Percentiles rank a stretch among this genome's conserved stretches.
Conservation (phyloP, 257 asterid species). For the Jacaranda mimosifolia region DNA sequence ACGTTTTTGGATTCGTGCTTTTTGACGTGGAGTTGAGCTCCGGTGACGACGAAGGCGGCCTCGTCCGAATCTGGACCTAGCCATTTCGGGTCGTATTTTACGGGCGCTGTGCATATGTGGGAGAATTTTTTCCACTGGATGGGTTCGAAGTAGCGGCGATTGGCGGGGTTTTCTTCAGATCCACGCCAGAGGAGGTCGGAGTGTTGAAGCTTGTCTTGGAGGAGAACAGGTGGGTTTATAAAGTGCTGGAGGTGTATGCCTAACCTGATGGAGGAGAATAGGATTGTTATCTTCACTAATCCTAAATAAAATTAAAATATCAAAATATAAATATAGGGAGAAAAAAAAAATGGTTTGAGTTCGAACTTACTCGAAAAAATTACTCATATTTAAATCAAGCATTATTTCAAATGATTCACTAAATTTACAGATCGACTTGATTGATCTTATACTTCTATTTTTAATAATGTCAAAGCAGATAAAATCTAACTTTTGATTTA, state of each 20-base stretch:
- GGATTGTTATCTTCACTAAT: no score
- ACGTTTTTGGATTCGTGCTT: conserved; percentile 51
- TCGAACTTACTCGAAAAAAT: no score
- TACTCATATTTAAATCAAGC: no score
- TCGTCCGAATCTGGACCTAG: conserved; percentile 23
- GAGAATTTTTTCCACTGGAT: conserved; percentile 82
- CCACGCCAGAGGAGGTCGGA: conserved; percentile 55
- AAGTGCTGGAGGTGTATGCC: conserved; percentile 84
- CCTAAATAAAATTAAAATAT: no score
- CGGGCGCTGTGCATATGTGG: conserved; percentile 78
- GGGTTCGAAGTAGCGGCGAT: conserved; percentile 64
- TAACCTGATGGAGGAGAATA: conserved; percentile 48
- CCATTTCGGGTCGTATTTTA: conserved; percentile 66
- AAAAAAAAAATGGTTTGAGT: no score
- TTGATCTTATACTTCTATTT: no score
- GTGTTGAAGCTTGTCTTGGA: conserved; percentile 51
- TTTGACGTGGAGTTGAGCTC: conserved; percentile 76
- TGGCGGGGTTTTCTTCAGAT: conserved; percentile 57
- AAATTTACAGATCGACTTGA: no score
- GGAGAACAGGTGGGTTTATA: conserved; percentile 61
- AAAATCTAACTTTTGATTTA: no score
- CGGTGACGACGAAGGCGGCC: conserved; percentile 76
- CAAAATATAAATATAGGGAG: no score
- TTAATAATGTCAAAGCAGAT: no score
- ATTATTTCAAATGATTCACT: no score